phyloP scores from a whole-genome alignment of 1,284 basidiomycete genomes.

The Austropuccinia psidii region DNA sequence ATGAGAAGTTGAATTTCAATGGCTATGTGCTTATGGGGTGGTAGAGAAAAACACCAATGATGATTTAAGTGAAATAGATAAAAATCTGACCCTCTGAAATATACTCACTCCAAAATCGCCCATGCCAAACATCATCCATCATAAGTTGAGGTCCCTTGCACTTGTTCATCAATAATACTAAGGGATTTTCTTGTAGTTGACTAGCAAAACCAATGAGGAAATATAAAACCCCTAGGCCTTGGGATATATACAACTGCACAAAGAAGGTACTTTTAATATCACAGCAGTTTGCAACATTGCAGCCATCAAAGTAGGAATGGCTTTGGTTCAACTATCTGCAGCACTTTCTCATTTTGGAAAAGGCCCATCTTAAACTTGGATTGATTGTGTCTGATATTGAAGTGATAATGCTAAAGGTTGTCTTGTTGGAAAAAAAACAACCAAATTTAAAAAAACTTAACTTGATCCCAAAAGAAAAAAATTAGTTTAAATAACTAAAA shows the following conservation, averaged over 20 bases:
- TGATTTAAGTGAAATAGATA: background rate
- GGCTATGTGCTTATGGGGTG: slow-evolving; percentile 76
- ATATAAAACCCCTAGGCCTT: background rate
- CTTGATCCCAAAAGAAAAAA: no score
- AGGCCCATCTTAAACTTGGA: no score
- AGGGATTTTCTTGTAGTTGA: slow-evolving; percentile 85
- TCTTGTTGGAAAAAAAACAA: no score
- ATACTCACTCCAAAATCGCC: slow-evolving; percentile 87
- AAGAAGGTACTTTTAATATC: slow-evolving; percentile 69
- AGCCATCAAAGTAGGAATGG: slow-evolving; percentile 98
- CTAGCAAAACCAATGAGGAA: slow-evolving; percentile 49
- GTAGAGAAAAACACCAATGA: background rate
- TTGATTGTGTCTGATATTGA: no score
- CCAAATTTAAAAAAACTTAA: no score
- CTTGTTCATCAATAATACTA: slow-evolving; percentile 97
- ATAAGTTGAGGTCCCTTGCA: slow-evolving; percentile 93
- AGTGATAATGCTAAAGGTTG: no score
- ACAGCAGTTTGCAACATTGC: slow-evolving; percentile 98
- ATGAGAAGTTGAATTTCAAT: slow-evolving; percentile 85
- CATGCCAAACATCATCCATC: slow-evolving; percentile 98
- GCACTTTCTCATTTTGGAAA: slow-evolving; percentile 98
- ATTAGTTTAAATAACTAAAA: no score
- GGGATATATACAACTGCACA: background rate
- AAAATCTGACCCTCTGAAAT: background rate
- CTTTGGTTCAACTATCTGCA: slow-evolving; percentile 93